Evolutionary conservation across 1,139 yeast genomes (phyloP).

Genomic region (Diutina neorugosa): DNA sequence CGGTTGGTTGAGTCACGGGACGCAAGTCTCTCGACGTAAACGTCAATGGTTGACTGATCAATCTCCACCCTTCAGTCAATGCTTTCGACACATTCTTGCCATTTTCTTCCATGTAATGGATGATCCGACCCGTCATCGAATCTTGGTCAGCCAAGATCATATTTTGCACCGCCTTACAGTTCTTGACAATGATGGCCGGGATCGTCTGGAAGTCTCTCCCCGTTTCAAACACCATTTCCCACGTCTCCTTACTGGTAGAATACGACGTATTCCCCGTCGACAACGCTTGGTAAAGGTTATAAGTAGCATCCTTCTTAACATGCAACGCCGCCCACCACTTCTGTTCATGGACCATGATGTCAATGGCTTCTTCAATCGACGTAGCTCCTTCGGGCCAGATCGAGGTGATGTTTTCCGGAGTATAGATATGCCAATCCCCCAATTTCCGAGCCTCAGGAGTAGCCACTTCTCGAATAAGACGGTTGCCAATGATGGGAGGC

Average conservation of each 20-base stretch:
- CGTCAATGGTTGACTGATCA: conserved; percentile 4
- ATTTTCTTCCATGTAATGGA: not conserved
- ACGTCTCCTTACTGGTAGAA: conserved; percentile 16
- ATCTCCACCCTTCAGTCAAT: not conserved
- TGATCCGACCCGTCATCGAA: conserved; percentile 7
- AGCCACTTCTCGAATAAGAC: conserved; percentile 16
- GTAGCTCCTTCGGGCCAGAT: conserved; percentile 14
- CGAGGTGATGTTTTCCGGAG: conserved; percentile 14
- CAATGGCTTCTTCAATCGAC: conserved; percentile 22
- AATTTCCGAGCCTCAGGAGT: conserved; percentile 10
- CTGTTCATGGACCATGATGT: conserved; percentile 30
- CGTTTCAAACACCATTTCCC: conserved; percentile 23
- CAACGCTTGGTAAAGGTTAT: conserved; percentile 21
- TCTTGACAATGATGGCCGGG: conserved; percentile 17
- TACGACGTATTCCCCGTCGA: conserved; percentile 13
- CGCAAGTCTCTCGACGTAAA: conserved; percentile 33
- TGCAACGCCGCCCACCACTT: conserved; percentile 44
- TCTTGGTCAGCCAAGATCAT: conserved; percentile 13
- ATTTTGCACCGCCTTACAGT: conserved; percentile 11
- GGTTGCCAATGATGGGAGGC: conserved; percentile 21
- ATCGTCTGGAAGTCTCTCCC: conserved; percentile 27
- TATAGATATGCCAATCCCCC: conserved; percentile 30
- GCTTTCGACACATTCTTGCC: not conserved
- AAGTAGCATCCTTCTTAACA: conserved; percentile 33
- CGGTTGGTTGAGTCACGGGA: conserved; percentile 37